Base-by-base conservation (phyloP, 768 basidiomycete species). In the Termitomyces sp. region DNA sequence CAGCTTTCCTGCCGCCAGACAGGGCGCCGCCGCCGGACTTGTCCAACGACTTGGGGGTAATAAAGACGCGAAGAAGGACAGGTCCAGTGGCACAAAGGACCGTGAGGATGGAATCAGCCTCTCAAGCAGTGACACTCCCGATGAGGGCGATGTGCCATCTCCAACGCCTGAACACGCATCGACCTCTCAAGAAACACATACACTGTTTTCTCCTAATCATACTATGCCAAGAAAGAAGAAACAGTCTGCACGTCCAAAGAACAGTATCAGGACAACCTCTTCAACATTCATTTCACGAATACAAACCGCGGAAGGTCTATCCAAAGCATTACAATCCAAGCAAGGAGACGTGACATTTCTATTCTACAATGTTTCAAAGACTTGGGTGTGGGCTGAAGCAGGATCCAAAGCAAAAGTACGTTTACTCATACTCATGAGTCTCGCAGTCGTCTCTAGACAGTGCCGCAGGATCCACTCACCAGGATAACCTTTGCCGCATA, bases 231-330 rank as follows among this genome's bases (percentile, higher is more conserved):
- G 82, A 54, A 90, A 89, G 78, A 88, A 86, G 74, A 84, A 86
- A 60, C 67, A 74, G 8, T 68, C 72, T 24, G 74, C 87, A 9
- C 79, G 90, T 33, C 92, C 94, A n/a, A 95, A 92, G 69, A 92
- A 92, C 63, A 96, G 90, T 65, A 86, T 97, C 62, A 81, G 90
- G 54, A 92, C 92, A 0, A 94, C 93, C 1, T 92, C 88, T 5
- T 96, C 95, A 24, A 91, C 91, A 2, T 98, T 98, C 71, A 89
- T 98, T 61, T 88, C 91, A 2, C 83, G 94, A 31, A 76, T 94
- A 49, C 93, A 96, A 64, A 86, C 82, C 55, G 77, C 81, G 42
- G 94, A 97, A 67, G 90, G 88, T 46, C 73, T 92, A 56, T 79
- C 77, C 29, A 89, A 85, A 72, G 76, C 76, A 15, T 77, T 96